Percentiles rank a stretch among this genome's conserved stretches.
phyloP scores from a whole-genome alignment of 2,329 filamentous ascomycete species.

The Boeremia exigua region DNA sequence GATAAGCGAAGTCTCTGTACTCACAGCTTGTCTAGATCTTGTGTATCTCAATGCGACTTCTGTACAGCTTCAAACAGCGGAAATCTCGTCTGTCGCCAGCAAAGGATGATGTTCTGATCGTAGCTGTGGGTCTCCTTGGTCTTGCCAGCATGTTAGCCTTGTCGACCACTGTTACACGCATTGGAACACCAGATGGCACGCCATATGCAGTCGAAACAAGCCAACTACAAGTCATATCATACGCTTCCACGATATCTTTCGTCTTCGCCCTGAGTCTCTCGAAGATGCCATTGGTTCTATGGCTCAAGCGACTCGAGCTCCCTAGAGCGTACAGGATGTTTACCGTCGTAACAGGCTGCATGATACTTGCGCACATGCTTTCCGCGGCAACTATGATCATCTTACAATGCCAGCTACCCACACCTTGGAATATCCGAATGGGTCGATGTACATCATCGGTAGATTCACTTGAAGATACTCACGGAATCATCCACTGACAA shows the following conservation, averaged over 20 bases:
- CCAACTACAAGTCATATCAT: slow-evolving; percentile 28
- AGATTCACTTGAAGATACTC: neutral
- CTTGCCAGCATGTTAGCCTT: slow-evolving; percentile 31
- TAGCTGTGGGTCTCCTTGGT: slow-evolving; percentile 27
- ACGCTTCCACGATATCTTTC: slow-evolving; percentile 33
- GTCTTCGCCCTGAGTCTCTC: slow-evolving; percentile 29
- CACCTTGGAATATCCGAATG: slow-evolving; percentile 31
- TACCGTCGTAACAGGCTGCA: slow-evolving; percentile 15
- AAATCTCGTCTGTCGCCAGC: slow-evolving; percentile 12
- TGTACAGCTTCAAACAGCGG: slow-evolving; percentile 22
- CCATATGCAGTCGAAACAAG: slow-evolving; percentile 11
- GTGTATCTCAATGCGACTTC: slow-evolving; percentile 3
- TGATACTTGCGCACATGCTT: slow-evolving; percentile 27
- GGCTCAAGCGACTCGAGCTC: slow-evolving; percentile 26
- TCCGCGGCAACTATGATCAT: slow-evolving; percentile 16
- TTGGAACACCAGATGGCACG: slow-evolving; percentile 26
- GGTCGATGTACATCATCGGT: slow-evolving; percentile 35
- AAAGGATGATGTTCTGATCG: slow-evolving; percentile 29
- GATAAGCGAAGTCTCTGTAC: neutral
- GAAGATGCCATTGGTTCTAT: slow-evolving; percentile 32
- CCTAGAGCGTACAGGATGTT: slow-evolving; percentile 20
- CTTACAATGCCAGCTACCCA: slow-evolving; percentile 35
- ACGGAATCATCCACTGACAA: neutral
- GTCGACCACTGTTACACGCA: slow-evolving; percentile 27
- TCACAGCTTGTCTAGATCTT: neutral